Conservation (phyloP, 768 basidiomycete genomes). For the Tulasnella sp. region DNA sequence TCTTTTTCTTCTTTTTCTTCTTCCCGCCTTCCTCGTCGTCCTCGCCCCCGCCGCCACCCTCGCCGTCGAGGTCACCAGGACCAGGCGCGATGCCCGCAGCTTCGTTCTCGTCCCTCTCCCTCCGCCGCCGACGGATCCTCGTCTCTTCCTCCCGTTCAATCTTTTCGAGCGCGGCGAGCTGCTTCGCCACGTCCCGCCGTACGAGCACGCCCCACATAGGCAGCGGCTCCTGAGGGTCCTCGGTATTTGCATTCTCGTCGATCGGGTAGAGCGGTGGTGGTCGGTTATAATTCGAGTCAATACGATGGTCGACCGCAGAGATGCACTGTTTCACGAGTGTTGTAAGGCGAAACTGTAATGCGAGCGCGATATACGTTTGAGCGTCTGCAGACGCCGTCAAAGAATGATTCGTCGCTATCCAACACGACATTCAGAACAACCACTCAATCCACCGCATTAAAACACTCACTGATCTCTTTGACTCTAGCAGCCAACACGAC, state of each 20-base stretch:
- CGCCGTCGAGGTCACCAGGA: slow-evolving; percentile 32
- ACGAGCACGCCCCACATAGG: slow-evolving; percentile 79
- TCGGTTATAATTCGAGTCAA: slow-evolving; percentile 55
- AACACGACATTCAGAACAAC: not conserved
- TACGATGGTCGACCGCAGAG: slow-evolving; percentile 53
- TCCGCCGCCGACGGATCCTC: slow-evolving; percentile 58
- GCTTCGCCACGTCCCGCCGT: slow-evolving; percentile 67
- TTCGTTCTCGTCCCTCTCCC: slow-evolving; percentile 54
- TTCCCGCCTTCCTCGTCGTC: slow-evolving; percentile 38
- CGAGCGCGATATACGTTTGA: slow-evolving; percentile 65
- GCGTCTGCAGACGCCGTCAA: slow-evolving; percentile 54
- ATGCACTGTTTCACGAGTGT: slow-evolving; percentile 58
- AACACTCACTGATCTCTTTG: slow-evolving; percentile 39
- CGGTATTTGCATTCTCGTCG: slow-evolving; percentile 22
- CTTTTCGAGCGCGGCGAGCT: slow-evolving; percentile 60
- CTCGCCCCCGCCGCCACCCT: slow-evolving; percentile 22
- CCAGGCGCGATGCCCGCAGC: slow-evolving; percentile 58
- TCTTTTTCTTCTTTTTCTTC: slow-evolving; percentile 70
- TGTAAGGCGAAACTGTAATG: slow-evolving; percentile 61
- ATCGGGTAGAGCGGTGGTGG: slow-evolving; percentile 54
- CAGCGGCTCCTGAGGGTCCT: slow-evolving; percentile 20
- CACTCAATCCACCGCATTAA: too few relatives aligned
- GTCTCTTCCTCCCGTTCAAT: slow-evolving; percentile 77
- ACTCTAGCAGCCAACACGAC: slow-evolving; percentile 53
- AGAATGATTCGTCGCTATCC: slow-evolving; percentile 50